phyloP scores from a whole-genome alignment of 1,139 yeast species.

The Chernovozyma sophiae-reginae region DNA sequence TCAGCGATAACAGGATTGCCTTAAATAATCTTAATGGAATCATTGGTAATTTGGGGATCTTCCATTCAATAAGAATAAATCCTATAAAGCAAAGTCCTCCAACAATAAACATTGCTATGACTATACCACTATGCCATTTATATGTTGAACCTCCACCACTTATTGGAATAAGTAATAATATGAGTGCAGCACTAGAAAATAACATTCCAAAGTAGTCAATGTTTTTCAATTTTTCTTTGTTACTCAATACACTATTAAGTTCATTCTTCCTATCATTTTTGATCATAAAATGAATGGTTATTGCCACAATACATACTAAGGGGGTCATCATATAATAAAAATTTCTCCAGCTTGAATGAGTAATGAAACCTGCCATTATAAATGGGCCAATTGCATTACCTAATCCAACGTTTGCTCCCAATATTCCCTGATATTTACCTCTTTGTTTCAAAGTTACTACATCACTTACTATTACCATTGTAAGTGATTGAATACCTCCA shows the following conservation, averaged over 20 bases:
- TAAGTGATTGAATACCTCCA: conserved; percentile 41
- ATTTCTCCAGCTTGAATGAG: conserved; percentile 45
- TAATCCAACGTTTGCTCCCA: conserved; percentile 47
- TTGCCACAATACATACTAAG: conserved; percentile 24
- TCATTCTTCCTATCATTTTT: conserved; percentile 15
- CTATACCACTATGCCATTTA: conserved; percentile 47
- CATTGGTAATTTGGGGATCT: conserved; percentile 46
- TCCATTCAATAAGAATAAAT: conserved; percentile 43
- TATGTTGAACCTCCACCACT: conserved; percentile 52
- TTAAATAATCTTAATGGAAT: conserved; percentile 45
- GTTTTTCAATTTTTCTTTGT: conserved; percentile 29
- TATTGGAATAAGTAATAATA: conserved; percentile 43
- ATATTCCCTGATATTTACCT: conserved; percentile 41
- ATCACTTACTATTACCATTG: conserved; percentile 44
- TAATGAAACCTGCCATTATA: conserved; percentile 49
- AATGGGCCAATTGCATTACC: conserved; percentile 58
- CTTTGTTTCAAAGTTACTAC: conserved; percentile 38
- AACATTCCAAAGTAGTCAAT: conserved; percentile 51
- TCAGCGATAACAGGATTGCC: conserved; percentile 29
- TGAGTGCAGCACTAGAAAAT: conserved; percentile 40
- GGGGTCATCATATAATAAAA: conserved; percentile 46
- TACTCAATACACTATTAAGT: conserved; percentile 21
- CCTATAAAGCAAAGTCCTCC: conserved; percentile 37
- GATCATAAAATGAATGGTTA: conserved; percentile 21
- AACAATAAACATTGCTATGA: conserved; percentile 41